Percentiles rank a stretch among this genome's conserved stretches.
These are phyloP conservation scores for Aschersonia sp. DNA, from an alignment of 2,329 filamentous ascomycete species.

Conservation along the genomic window DNA sequence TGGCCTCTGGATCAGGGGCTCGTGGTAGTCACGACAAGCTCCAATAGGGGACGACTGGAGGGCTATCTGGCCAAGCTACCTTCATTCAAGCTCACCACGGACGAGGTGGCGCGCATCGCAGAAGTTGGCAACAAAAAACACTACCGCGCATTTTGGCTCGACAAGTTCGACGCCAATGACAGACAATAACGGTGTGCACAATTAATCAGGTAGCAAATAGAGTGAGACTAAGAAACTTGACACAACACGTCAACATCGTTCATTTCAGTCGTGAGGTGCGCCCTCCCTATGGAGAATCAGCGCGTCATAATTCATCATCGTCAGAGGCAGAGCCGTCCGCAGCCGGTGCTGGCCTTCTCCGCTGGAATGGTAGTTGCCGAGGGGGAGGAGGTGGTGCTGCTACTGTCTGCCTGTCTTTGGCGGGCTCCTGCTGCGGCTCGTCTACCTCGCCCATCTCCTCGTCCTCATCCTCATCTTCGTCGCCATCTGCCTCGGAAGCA, in stretches of 20 bases:
- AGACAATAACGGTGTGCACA: slow-evolving; percentile 10
- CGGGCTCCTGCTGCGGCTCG: slow-evolving; percentile 2
- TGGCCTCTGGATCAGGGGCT: slow-evolving; percentile 47
- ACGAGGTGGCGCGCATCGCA: slow-evolving; percentile 42
- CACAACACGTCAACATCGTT: neutral
- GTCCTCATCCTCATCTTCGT: slow-evolving; percentile 19
- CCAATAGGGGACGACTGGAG: slow-evolving; percentile 40
- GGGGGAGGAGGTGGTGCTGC: slow-evolving; percentile 20
- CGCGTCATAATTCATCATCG: slow-evolving; percentile 30
- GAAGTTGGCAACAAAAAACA: slow-evolving; percentile 45
- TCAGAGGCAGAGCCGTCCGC: slow-evolving; percentile 39
- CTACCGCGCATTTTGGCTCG: slow-evolving; percentile 42
- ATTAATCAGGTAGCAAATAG: neutral
- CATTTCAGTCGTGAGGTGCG: neutral
- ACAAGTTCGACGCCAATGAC: slow-evolving; percentile 38
- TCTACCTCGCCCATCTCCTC: neutral
- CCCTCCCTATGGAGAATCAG: neutral
- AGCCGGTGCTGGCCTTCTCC: slow-evolving; percentile 11
- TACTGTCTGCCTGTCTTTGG: slow-evolving; percentile 6
- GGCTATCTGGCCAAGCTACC: slow-evolving; percentile 36
- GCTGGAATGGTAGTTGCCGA: slow-evolving; percentile 30
- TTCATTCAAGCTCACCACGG: slow-evolving; percentile 42
- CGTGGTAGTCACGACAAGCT: slow-evolving; percentile 44
- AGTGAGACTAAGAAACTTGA: slow-evolving; percentile 8
- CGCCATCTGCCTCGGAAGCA: slow-evolving; percentile 27